Base-by-base conservation (phyloP, 148 eudicot species). In the Camellia granthamiana region DNA sequence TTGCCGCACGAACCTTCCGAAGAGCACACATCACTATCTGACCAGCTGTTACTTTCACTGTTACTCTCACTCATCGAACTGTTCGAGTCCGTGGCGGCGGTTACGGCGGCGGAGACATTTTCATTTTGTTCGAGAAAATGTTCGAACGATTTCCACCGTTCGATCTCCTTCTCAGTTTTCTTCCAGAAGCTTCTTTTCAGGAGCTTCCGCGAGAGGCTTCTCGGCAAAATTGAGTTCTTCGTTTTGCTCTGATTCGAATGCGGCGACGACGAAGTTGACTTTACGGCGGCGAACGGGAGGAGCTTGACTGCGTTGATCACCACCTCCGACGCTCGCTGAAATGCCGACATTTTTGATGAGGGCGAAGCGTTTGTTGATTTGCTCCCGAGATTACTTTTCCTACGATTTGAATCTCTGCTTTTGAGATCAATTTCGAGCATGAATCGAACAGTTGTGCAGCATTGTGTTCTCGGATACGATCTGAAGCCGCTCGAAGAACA, bases 401-500 rank as follows among this genome's bases (percentile, higher is more conserved):
- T 3, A 41, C 14, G 66, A 64, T 6, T 44, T 14, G 69, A 61
- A 15, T 15, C 75, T 15, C 76, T 82, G 67, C 80, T 41, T 66
- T 77, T 59, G 79, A 77, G 44, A 52, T 87, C 87, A 8, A 77
- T 64, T 19, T 87, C 87, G 74, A 88, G 73, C 2, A 87, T 83
- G 77, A 80, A 88, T 60, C 85, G 86, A 0, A 85, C 89, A 4
- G 90, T 82, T 21, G 83, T 81, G 84, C 98, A 91, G 77, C 94
- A 92, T 61, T 89, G 90, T 1, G 85, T 84, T 15, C 98, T 84
- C 2, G 97, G 98, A 73, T 87, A 90, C 0, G 94, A 89, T 15
- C 89, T 85, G 88, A 94, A 94, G 46, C 98, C 98, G 81, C 79
- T 92, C 60, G 98, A 92, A 4, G 98, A 94, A 79, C 97, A 94